Evolutionary conservation across 345 rosid genomes (phyloP), one percentile per base, ranked within the genome.

Genomic region (Gossypium longicalyx): DNA sequence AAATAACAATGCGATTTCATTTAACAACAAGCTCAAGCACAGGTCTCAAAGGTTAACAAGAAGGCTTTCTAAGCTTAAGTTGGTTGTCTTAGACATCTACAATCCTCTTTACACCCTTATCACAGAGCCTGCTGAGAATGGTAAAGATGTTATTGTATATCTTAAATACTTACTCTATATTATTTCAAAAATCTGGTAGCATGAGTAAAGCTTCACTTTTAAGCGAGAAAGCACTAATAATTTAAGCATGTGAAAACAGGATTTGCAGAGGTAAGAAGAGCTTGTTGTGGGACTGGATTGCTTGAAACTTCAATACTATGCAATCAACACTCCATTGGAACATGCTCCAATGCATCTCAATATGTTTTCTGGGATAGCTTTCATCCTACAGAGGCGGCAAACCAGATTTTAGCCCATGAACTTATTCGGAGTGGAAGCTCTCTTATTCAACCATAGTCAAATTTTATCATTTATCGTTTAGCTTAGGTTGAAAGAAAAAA

Each of bases 241-340:
- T 60, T 45, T 70, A 68, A 54, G 59, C 3, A 34, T 49, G n/a
- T 22, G n/a, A 12, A 17, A 9, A 22, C 86, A 87, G 97, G 98
- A 69, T 93, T 91, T 77, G 90, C 72, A 2, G 97, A 93, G 83
- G 94, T 92, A 22, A 88, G 98, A 80, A 87, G 77, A 80, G 97
- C 93, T 9, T 94, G 98, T 41, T 94, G 98, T 44, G 98, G 98
- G 19, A 91, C 93, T 16, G 94, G 98, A 16, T 41, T 94, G 76
- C 56, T 91, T 43, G 98, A 94, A 75, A 91, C 98, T 54, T 86
- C 96, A 41, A 83, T 90, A 70, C 66, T 90, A 59, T 94, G 98
- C 66, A 94, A 94, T 74, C 84, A 84, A 9, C 71, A 89, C 71
- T 90, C 97, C 0, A 49, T 69, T 6, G 96, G 97, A 74, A 90